Evolutionary conservation across 1,284 basidiomycete genomes (phyloP).

Genomic region (Marasmius sp.): DNA sequence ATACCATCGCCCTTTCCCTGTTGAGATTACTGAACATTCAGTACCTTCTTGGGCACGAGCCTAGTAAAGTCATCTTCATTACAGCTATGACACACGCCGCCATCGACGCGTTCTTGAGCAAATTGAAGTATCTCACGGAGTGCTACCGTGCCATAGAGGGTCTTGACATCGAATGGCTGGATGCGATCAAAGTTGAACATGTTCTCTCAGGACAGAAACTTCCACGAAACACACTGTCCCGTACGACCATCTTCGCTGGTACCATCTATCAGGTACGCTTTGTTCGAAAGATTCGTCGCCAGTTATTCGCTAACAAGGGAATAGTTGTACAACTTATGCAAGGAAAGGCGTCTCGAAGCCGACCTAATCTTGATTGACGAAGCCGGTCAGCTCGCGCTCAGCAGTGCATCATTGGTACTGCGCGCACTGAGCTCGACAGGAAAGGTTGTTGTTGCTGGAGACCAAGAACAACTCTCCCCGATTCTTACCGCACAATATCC

Average conservation of each 20-base stretch:
- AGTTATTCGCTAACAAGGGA: not conserved
- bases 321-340: constrained; percentile 47
- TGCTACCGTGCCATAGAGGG: constrained; percentile 36
- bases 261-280: constrained; percentile 44
- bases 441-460: constrained; percentile 47
- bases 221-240: constrained; percentile 19
- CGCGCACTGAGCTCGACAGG: constrained; percentile 36
- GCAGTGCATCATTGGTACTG: constrained; percentile 42
- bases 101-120: constrained; percentile 44
- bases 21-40: constrained; percentile 43
- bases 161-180: constrained; percentile 38
- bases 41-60: constrained; percentile 24
- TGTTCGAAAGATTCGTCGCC: not conserved
- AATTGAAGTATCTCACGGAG: constrained; percentile 34
- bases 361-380: constrained; percentile 48
- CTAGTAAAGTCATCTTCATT: constrained; percentile 40
- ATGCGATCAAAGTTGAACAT: constrained; percentile 37
- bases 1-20: constrained; percentile 46
- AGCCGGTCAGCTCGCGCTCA: constrained; percentile 48
- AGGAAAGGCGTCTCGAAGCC: constrained; percentile 34
- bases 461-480: constrained; percentile 49
- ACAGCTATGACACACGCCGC: constrained; percentile 53
- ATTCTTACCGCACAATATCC: constrained; percentile 47
- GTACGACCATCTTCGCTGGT: constrained; percentile 40
- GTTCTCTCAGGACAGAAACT: constrained; percentile 40